Conservation (phyloP, 1,284 basidiomycete genomes). For the Stereum hirsutum region DNA sequence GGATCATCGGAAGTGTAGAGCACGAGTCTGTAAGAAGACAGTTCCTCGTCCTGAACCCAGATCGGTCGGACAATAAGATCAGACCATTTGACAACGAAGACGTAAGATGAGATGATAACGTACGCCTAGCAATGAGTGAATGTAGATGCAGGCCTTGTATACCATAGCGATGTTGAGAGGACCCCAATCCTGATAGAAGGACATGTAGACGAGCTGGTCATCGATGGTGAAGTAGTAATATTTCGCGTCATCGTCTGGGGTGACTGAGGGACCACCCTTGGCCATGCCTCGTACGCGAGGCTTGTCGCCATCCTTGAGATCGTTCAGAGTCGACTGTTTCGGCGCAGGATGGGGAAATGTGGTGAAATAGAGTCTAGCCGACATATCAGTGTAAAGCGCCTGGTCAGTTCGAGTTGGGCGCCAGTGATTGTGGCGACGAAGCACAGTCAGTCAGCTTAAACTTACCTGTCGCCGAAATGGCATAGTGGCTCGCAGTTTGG, state of each 20-base stretch:
- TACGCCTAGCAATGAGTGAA: slow-evolving; percentile 85
- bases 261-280: slow-evolving; percentile 44
- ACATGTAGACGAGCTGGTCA: slow-evolving; percentile 86
- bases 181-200: slow-evolving; percentile 94
- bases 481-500: slow-evolving; percentile 66
- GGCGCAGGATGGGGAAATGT: slow-evolving; percentile 70
- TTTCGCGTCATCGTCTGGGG: slow-evolving; percentile 57
- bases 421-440: neutral
- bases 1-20: slow-evolving; percentile 87
- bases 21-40: slow-evolving; percentile 66
- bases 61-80: slow-evolving; percentile 10
- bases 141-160: slow-evolving; percentile 88
- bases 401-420: slow-evolving; percentile 8
- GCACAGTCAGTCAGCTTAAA: slow-evolving; percentile 1
- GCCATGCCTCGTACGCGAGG: slow-evolving; percentile 54
- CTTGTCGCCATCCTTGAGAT: slow-evolving; percentile 35
- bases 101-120: slow-evolving; percentile 13
- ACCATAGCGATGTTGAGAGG: slow-evolving; percentile 90
- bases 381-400: slow-evolving; percentile 5
- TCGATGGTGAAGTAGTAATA: slow-evolving; percentile 89
- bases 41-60: slow-evolving; percentile 61
- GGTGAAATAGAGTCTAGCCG: slow-evolving; percentile 68
- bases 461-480: slow-evolving; percentile 65
- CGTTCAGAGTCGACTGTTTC: slow-evolving; percentile 52
- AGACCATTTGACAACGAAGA: slow-evolving; percentile 11